Conservation (phyloP, 1,139 yeast species). For the Candida tropicalis region DNA sequence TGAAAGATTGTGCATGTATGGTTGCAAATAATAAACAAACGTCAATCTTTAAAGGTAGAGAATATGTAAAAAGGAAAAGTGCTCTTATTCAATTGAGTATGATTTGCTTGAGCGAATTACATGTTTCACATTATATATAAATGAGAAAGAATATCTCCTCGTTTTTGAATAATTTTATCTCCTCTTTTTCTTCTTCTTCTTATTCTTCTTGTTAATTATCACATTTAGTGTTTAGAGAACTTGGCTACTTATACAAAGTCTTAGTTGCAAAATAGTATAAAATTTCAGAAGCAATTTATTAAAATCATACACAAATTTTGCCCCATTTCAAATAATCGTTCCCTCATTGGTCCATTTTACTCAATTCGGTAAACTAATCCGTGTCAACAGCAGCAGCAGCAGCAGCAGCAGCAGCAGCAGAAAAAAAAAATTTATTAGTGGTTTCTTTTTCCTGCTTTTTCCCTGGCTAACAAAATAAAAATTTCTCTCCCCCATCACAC, state of each 20-base stretch:
- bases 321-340: constrained; percentile 1
- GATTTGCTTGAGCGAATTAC: too few relatives aligned
- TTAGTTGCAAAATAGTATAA: not conserved
- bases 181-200: not conserved
- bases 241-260: too few relatives aligned
- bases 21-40: constrained; percentile 1
- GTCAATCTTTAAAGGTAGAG: not conserved
- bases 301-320: not conserved
- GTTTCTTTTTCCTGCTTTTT: not conserved
- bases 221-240: not conserved
- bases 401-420: too few relatives aligned
- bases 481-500: constrained; percentile 3
- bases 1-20: not conserved
- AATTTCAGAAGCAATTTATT: not conserved
- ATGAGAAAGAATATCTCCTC: too few relatives aligned
- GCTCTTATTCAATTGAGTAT: too few relatives aligned
- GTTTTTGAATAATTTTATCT: too few relatives aligned
- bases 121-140: too few relatives aligned
- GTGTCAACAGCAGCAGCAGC: too few relatives aligned
- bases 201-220: not conserved
- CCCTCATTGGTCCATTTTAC: constrained; percentile 3
- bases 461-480: too few relatives aligned
- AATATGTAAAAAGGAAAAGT: not conserved
- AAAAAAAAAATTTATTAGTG: not conserved
- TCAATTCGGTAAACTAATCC: constrained; percentile 4